Conservation (phyloP, 441 rosid genomes). For the Eutrema salsugineum region DNA sequence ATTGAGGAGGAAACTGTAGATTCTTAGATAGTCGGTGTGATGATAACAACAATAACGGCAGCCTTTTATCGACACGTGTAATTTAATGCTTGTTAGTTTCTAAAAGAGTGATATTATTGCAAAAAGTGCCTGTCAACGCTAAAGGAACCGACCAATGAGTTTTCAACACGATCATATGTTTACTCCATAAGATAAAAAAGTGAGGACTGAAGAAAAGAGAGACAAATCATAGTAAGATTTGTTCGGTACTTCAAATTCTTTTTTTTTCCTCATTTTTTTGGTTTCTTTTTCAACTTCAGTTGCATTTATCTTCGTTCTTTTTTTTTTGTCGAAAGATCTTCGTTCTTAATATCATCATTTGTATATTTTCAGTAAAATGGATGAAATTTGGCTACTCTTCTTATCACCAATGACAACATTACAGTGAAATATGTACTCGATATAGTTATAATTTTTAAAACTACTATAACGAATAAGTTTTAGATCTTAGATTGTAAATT, state of each 20-base stretch:
- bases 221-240: neutral
- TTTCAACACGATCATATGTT: neutral
- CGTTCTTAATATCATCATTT: neutral
- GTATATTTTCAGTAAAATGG: neutral
- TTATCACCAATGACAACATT: neutral
- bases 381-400: neutral
- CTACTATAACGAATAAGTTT: no score
- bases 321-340: no score
- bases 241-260: neutral
- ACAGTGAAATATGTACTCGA: no score
- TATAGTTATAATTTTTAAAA: no score
- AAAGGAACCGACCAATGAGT: constrained; percentile 17
- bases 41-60: neutral
- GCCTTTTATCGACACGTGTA: constrained; percentile 3
- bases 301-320: constrained; percentile 4
- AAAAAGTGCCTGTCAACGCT: constrained; percentile 18
- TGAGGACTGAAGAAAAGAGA: neutral
- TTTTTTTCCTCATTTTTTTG: no score
- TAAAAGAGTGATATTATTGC: constrained; percentile 9
- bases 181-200: neutral
- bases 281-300: constrained; percentile 2
- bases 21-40: neutral
- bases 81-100: neutral
- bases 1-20: neutral
- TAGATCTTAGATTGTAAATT: neutral